Base-by-base conservation (phyloP, 371 early-diverging fungal genomes). In the Lichtheimia hyalospora region DNA sequence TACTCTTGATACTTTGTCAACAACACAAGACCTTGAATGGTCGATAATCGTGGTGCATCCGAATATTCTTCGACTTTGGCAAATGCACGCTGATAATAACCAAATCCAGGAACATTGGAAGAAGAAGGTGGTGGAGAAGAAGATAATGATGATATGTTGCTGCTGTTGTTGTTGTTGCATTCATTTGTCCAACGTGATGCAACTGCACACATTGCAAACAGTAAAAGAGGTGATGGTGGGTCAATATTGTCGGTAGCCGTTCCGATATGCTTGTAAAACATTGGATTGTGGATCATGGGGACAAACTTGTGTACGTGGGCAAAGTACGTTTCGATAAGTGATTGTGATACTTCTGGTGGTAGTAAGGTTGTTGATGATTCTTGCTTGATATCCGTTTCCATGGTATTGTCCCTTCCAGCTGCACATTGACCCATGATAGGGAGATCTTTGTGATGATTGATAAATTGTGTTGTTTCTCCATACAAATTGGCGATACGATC, bases 1-100 rank as follows among this genome's bases (percentile, higher is more conserved):
- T 83, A 82, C 52, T 88, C 83, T 54, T 83, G 86, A 62, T 90
- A 91, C 39, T 87, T 86, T 3, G 88, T 81, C 63, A 92, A 64
- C 27, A 91, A 66, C 21, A 92, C 65, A 16, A 92, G 66, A 0
- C 89, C 88, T 50, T 87, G 84, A 2, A 91, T 85, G 1, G 90
- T 89, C 13, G 84, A 78, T 20, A 86, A 62, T 13, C 81, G 75
- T 21, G 91, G 88, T 2, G 77, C 68, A 62, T 88, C 91, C 56
- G 84, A 71, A 61, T 81, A 84, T 40, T 88, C 85, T 60, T 89
- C 89, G 12, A 91, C 74, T 27, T 87, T 42, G 3, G 67, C 78
- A 51, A 75, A 62, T 5, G 81, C 77, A 2, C 64, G 59, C 23
- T 70, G 74, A 54, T 75, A 77, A 64, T 64, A 81, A n/a, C 56